Conservation (phyloP, 306 rosid species). For the Astragalus membranaceus region DNA sequence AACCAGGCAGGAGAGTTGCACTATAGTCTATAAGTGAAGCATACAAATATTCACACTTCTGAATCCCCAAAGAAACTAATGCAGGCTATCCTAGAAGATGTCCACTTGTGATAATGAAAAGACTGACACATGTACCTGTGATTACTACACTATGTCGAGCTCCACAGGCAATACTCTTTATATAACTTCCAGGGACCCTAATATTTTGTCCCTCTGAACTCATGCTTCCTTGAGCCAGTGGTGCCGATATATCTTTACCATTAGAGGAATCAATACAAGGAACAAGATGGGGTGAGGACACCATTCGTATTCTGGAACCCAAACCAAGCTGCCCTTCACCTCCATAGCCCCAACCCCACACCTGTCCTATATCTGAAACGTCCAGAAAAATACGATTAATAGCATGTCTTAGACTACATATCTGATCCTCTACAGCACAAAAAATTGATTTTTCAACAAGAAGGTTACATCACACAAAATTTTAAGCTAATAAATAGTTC, state of each 20-base stretch:
- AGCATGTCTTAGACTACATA: conserved; percentile 8
- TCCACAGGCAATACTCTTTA: conserved; percentile 86
- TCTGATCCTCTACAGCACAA: conserved; percentile 17
- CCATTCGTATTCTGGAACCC: conserved; percentile 91
- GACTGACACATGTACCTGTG: conserved; percentile 51
- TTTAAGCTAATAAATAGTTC: neutral
- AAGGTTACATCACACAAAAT: neutral
- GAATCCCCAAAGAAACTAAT: conserved; percentile 5
- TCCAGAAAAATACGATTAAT: conserved; percentile 31
- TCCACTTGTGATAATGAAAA: conserved; percentile 9
- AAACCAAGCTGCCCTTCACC: conserved; percentile 99
- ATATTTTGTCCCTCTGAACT: conserved; percentile 51
- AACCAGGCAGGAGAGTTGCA: neutral
- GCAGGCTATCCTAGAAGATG: neutral
- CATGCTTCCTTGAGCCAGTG: conserved; percentile 52
- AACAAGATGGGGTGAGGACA: conserved; percentile 85
- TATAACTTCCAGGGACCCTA: conserved; percentile 70
- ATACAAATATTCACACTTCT: neutral
- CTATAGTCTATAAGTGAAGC: neutral
- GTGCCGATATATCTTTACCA: conserved; percentile 49
- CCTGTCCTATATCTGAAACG: conserved; percentile 85
- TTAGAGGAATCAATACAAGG: conserved; percentile 68
- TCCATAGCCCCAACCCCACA: conserved; percentile 99
- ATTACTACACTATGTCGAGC: conserved; percentile 94
- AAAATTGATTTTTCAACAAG: conserved; percentile 11